These are phyloP conservation scores for Laetiporus sulphureus DNA, from an alignment of 1,284 basidiomycete species.

Conservation along the genomic window DNA sequence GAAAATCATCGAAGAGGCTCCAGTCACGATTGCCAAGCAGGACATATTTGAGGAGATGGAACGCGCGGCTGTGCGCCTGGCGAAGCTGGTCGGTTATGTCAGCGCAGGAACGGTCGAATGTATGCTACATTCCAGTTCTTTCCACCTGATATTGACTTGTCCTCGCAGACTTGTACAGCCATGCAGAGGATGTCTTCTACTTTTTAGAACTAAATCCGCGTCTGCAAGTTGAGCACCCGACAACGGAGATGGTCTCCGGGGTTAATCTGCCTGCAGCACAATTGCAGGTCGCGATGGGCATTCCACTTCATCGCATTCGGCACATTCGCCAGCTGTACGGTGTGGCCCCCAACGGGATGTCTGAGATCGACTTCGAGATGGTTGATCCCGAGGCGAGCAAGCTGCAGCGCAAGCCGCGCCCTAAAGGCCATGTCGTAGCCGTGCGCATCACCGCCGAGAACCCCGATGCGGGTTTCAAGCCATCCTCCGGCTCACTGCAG, in stretches of 20 bases:
- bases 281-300: slow-evolving; percentile 97
- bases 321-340: slow-evolving; percentile 98
- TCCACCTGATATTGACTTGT: slow-evolving; percentile 3
- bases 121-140: slow-evolving; percentile 29
- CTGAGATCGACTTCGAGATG: slow-evolving; percentile 97
- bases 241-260: slow-evolving; percentile 98
- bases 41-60: slow-evolving; percentile 97
- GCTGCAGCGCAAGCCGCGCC: slow-evolving; percentile 91
- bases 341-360: slow-evolving; percentile 79
- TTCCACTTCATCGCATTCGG: slow-evolving; percentile 92
- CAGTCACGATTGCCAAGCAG: slow-evolving; percentile 92
- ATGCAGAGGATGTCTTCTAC: slow-evolving; percentile 89
- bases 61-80: slow-evolving; percentile 93
- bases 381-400: slow-evolving; percentile 80
- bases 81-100: slow-evolving; percentile 98
- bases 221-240: slow-evolving; percentile 99
- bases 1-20: slow-evolving; percentile 99
- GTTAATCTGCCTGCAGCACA: slow-evolving; percentile 98
- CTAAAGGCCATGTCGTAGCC: slow-evolving; percentile 98
- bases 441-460: slow-evolving; percentile 99
- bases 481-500: slow-evolving; percentile 93
- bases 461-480: slow-evolving; percentile 99
- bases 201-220: slow-evolving; percentile 99
- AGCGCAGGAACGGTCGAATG: slow-evolving; percentile 99
- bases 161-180: slow-evolving; percentile 84